These are phyloP conservation scores for Pelargonium australe DNA, from an alignment of 441 rosid species.

Conservation along the genomic window DNA sequence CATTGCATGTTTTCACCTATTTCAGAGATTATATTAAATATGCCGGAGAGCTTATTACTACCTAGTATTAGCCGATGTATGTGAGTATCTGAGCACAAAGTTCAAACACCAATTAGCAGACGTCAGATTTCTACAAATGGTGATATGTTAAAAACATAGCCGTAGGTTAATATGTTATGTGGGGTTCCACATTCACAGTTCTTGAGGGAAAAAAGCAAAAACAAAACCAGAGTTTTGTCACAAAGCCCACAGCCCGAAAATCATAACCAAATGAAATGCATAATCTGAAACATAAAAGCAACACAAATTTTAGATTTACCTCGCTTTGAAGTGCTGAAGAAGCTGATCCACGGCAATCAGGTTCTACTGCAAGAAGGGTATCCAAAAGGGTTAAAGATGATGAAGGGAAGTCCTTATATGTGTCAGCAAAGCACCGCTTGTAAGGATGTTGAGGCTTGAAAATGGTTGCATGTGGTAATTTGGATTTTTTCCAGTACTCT, in stretches of 20 bases:
- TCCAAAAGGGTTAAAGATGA: conserved; percentile 83
- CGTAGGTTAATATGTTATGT: not conserved
- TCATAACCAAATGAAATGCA: not conserved
- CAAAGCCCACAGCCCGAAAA: not conserved
- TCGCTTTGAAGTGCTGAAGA: conserved; percentile 67
- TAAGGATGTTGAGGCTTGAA: conserved; percentile 95
- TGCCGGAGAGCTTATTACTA: too few relatives aligned
- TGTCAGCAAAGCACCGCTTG: conserved; percentile 76
- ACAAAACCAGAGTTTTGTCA: not conserved
- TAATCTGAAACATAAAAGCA: not conserved
- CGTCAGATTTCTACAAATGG: not conserved
- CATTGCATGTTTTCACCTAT: not conserved
- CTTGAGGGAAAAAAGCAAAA: not conserved
- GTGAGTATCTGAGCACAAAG: not conserved
- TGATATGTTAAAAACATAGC: not conserved
- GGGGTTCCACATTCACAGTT: not conserved
- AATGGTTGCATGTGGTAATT: conserved; percentile 86
- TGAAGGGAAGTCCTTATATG: conserved; percentile 81
- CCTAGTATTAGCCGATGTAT: too few relatives aligned
- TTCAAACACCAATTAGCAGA: not conserved
- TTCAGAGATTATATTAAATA: not conserved
- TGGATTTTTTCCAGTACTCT: conserved; percentile 91
- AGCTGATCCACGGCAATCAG: conserved; percentile 82
- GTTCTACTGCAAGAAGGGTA: conserved; percentile 74
- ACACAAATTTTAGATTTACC: conserved; percentile 34